A percentile compares a stretch with the other conserved stretches of the same genome.
These are phyloP conservation scores for Tricholoma hemisulphureum DNA, from an alignment of 768 basidiomycete genomes.

Conservation along the genomic window DNA sequence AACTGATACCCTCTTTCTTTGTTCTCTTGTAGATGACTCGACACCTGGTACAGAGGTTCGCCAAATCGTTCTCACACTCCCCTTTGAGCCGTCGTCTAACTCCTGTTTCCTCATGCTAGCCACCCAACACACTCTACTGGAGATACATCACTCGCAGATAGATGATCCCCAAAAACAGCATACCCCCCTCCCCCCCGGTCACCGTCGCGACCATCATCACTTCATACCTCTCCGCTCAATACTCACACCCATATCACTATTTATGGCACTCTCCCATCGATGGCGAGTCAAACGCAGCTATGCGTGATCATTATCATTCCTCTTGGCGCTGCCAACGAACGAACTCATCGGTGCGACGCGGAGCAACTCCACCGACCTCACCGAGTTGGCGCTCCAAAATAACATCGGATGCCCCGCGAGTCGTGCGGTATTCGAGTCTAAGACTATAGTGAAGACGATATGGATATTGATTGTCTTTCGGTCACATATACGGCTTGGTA, in stretches of 20 bases:
- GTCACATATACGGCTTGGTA: background rate
- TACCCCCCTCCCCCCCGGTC: slow-evolving; percentile 10
- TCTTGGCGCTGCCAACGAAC: background rate
- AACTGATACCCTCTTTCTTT: slow-evolving; percentile 6
- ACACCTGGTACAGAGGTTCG: slow-evolving; percentile 48
- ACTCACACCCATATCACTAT: slow-evolving; percentile 5
- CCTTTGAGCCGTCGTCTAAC: slow-evolving; percentile 13
- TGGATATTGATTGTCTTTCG: background rate
- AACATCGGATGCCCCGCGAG: background rate
- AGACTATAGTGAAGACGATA: background rate
- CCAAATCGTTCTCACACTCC: background rate
- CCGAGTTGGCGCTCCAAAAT: background rate
- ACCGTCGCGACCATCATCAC: slow-evolving; percentile 17
- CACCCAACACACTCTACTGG: slow-evolving; percentile 48
- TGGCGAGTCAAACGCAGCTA: background rate
- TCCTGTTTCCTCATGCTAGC: slow-evolving; percentile 17
- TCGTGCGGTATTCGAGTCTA: background rate
- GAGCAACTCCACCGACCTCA: background rate
- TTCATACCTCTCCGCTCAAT: slow-evolving; percentile 6
- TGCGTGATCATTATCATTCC: background rate
- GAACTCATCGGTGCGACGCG: background rate
- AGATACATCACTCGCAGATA: slow-evolving; percentile 48
- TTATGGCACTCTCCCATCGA: slow-evolving; percentile 6
- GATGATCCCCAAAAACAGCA: background rate
- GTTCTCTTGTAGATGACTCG: slow-evolving; percentile 51